phyloP scores from a whole-genome alignment of 2,329 filamentous ascomycete genomes.

The Fusarium temperatum region DNA sequence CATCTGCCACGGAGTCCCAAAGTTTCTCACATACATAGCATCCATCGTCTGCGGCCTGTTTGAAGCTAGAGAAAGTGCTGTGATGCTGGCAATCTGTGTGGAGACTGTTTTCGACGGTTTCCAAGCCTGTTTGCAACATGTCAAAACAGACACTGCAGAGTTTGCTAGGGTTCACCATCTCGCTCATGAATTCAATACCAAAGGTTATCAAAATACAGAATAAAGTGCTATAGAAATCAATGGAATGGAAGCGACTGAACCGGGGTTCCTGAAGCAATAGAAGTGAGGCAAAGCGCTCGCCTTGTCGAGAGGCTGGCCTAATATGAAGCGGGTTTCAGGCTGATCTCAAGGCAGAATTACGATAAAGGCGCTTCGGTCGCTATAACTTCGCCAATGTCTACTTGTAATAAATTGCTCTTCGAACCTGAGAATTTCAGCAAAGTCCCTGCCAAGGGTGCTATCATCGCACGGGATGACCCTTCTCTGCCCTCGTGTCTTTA shows the following conservation, averaged over 20 bases:
- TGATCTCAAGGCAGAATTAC: background rate
- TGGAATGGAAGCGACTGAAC: too few species aligned
- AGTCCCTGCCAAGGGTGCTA: rapidly evolving
- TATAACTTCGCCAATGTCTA: background rate
- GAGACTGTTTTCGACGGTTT: background rate
- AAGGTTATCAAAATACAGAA: rapidly evolving
- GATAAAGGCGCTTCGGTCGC: too few species aligned
- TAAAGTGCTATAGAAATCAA: rapidly evolving
- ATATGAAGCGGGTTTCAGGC: background rate
- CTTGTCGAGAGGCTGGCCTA: background rate
- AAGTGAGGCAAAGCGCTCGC: background rate
- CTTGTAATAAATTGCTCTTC: too few species aligned
- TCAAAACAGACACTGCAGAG: background rate
- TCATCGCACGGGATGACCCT: background rate
- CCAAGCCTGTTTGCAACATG: background rate
- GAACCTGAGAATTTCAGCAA: rapidly evolving
- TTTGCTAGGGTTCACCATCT: background rate
- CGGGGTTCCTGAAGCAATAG: rapidly evolving
- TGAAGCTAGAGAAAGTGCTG: background rate
- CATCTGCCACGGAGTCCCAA: background rate
- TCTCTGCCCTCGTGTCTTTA: rapidly evolving
- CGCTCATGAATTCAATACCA: rapidly evolving
- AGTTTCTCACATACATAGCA: background rate
- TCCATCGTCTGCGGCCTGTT: background rate
- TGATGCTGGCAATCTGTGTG: background rate